phyloP scores from a whole-genome alignment of 345 rosid genomes.

The Populus simonii region DNA sequence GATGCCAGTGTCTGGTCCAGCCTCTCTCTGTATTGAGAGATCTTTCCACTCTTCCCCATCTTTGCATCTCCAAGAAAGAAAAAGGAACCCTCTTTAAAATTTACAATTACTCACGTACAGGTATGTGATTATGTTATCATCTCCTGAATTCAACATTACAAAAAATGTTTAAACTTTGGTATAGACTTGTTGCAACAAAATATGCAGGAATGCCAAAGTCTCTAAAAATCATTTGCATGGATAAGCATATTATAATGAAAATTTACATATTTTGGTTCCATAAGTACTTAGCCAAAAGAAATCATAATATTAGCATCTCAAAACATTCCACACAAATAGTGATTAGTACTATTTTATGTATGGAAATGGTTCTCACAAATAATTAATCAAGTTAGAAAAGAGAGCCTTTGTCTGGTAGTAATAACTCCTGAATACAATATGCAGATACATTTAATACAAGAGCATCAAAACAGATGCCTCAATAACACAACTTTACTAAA shows the following conservation, averaged over 20 bases:
- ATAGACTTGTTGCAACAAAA: background rate
- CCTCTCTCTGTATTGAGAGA: slow-evolving; percentile 66
- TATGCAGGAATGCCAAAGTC: background rate
- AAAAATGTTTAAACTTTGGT: background rate
- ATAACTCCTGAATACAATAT: background rate
- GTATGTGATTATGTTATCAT: background rate
- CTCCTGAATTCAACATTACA: background rate
- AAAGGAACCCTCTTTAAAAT: background rate
- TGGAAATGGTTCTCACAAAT: background rate
- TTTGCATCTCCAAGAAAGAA: slow-evolving; percentile 27
- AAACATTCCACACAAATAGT: background rate
- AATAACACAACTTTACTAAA: background rate
- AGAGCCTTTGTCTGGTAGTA: background rate
- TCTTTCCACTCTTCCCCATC: slow-evolving; percentile 52
- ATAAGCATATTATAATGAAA: background rate
- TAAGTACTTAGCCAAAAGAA: background rate
- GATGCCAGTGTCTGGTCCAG: slow-evolving; percentile 70
- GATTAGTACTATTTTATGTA: background rate
- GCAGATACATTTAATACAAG: background rate
- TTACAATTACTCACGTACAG: background rate
- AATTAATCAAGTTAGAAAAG: background rate
- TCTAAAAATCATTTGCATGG: background rate
- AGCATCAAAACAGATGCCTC: background rate
- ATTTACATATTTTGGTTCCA: background rate
- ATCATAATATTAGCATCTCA: background rate